Percentiles rank a stretch among this genome's conserved stretches.
Evolutionary conservation across 495 filamentous ascomycete genomes (phyloP).

Genomic region (Aspergillus bertholletiae): DNA sequence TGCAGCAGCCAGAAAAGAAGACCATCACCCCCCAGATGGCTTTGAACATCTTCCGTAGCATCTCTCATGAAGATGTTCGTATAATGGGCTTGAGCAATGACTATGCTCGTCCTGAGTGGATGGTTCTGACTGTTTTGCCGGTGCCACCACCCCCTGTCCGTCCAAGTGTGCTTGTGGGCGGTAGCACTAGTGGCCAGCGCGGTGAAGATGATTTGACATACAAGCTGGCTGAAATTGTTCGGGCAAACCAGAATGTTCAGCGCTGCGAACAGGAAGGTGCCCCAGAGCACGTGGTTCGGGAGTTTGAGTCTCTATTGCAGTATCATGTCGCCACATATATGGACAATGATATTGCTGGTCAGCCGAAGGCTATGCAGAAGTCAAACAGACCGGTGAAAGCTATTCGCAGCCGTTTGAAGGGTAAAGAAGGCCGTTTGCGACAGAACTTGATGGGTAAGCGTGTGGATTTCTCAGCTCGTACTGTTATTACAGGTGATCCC

Average conservation of each 20-base stretch:
- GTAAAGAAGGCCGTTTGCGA: slow-evolving; percentile 94
- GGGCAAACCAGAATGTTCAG: slow-evolving; percentile 90
- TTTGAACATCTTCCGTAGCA: slow-evolving; percentile 78
- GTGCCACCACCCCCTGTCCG: slow-evolving; percentile 94
- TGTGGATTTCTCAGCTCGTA: slow-evolving; percentile 99
- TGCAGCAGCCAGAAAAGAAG: slow-evolving; percentile 74
- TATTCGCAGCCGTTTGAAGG: slow-evolving; percentile 93
- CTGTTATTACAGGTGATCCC: slow-evolving; percentile 97
- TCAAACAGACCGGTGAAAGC: slow-evolving; percentile 94
- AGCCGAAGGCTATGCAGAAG: slow-evolving; percentile 94
- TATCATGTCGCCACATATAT: slow-evolving; percentile 99
- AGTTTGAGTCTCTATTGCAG: slow-evolving; percentile 90
- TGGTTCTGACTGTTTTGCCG: slow-evolving; percentile 92
- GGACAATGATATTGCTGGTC: slow-evolving; percentile 98
- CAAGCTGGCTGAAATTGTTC: slow-evolving; percentile 96
- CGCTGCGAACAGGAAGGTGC: slow-evolving; percentile 85
- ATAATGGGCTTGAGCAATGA: slow-evolving; percentile 89
- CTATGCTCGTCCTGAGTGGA: slow-evolving; percentile 96
- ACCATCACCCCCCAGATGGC: slow-evolving; percentile 79
- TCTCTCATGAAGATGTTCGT: slow-evolving; percentile 71
- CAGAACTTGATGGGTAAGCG: slow-evolving; percentile 99
- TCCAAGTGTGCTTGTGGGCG: slow-evolving; percentile 92
- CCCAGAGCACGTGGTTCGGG: slow-evolving; percentile 79
- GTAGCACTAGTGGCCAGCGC: slow-evolving; percentile 78
- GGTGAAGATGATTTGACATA: slow-evolving; percentile 99